phyloP scores from a whole-genome alignment of 1,284 basidiomycete genomes.

The Puccinia horiana region DNA sequence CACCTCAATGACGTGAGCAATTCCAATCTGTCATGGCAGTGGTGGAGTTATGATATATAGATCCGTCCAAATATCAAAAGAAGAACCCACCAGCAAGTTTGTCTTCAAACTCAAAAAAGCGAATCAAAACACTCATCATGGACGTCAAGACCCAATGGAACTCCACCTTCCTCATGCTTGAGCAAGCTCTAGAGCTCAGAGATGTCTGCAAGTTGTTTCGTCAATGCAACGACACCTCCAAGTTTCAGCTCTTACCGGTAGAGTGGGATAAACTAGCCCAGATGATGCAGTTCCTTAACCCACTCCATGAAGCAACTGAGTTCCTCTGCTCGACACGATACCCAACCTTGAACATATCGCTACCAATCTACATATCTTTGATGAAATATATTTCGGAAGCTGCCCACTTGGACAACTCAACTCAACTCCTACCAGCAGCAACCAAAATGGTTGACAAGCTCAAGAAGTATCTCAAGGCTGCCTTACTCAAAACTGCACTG shows the following conservation, averaged over 20 bases:
- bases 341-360: not conserved
- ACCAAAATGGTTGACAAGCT: not conserved
- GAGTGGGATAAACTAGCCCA: not conserved
- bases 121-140: not conserved
- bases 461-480: not conserved
- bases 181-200: too few relatives aligned
- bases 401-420: not conserved
- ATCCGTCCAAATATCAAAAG: too few relatives aligned
- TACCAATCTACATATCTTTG: conserved; percentile 7
- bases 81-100: too few relatives aligned
- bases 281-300: not conserved
- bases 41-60: too few relatives aligned
- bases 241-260: not conserved
- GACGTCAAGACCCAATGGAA: not conserved
- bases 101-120: not conserved
- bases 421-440: not conserved
- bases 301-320: not conserved
- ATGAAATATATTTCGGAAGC: not conserved
- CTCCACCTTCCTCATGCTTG: too few relatives aligned
- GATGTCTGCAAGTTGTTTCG: too few relatives aligned
- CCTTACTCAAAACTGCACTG: not conserved
- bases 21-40: not conserved
- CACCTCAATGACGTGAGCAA: not conserved
- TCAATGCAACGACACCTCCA: not conserved
- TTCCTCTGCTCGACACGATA: conserved; percentile 9